Evolutionary conservation across 2,329 filamentous ascomycete species (phyloP), one percentile per base, ranked within the genome.

Genomic region (Boeremia lycopersici): DNA sequence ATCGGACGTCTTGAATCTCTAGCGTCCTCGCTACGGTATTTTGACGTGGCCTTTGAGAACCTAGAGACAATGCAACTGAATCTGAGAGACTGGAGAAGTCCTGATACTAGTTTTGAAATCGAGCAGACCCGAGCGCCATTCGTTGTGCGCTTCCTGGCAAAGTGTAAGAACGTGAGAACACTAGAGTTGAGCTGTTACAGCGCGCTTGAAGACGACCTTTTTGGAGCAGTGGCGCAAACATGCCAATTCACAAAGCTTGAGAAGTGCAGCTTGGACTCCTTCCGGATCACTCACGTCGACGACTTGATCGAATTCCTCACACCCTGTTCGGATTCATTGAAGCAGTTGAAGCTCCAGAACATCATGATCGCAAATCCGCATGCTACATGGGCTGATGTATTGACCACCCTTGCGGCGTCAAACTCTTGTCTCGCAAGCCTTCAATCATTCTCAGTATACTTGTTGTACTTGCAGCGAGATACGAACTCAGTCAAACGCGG

Each of bases 31-130:
- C n/a, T 53, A 1, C 11, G 23, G 8, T 12, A 1, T 13, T 35
- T 52, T 13, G 42, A 41, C 8, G 23, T 6, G 3, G 17, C 28
- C 0, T 53, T 53, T 6, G 29, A 35, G 13, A 12, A 6, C 13
- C 40, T 70, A 6, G 40, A 57, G 6, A 53, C 17, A 1, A 41
- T 72, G 25, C 41, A 62, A 8, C 48, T 73, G 10, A 61, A 65
- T n/a, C 52, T 72, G 12, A 57, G 70, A 10, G 70, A 72, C 39
- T 68, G 68, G 62, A 59, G 70, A n/a, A 40, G 49, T 13, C 61
- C 57, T 0, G 64, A 70, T 12, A 48, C 53, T 1, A 67, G 69
- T 0, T 71, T 72, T 23, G 61, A 64, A 33, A 57, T 67, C 8
- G 58, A 61, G 10, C 31, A 17, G 2, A 46, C 51, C 1, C 61